Evolutionary conservation across 805 yeast genomes (phyloP), one percentile per base, ranked within the genome.

Genomic region (Yamadazyma philogaea): DNA sequence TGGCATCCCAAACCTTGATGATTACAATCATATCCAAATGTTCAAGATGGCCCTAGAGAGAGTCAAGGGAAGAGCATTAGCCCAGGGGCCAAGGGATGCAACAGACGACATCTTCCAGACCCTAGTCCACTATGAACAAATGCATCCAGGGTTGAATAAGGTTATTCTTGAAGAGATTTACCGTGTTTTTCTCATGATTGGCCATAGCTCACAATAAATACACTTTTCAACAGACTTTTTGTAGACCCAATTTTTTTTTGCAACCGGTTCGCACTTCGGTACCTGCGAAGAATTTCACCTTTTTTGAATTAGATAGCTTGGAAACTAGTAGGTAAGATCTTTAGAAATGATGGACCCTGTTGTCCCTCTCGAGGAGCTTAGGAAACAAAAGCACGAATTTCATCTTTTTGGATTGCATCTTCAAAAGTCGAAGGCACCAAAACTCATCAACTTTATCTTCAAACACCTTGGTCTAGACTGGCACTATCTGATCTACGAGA

Each of bases 101-200:
- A 84, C 83, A 20, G 55, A 66, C 30, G 48, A 58, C 2, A 56
- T 84, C 38, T 63, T 67, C 28, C 53, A 61, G 5, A 60, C 60
- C 8, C 60, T 84, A 30, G 55, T 61, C 2, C 57, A 55, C 3
- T 70, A 74, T 24, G 89, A 85, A 51, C 44, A 52, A 17, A 56
- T 60, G 16, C 78, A 77, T 43, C 82, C 85, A 1, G 93, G 93
- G 0, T 66, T 85, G 34, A 64, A 79, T 37, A 81, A 77, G 43
- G 87, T 87, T 0, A 68, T 85, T 7, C 63, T 81, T 7, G 87
- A 84, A 57, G 28, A 24, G 12, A 24, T 24, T 11, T 24, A 24
- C 28, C 28, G 28, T 4, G 28, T 24, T 24, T 24, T 24, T n/a
- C 28, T 24, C 28, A 24, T 24, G 28, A 24, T 24, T n/a, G 28